Base-by-base conservation (phyloP, 1,284 basidiomycete genomes). In the Pseudozyma pruni region DNA sequence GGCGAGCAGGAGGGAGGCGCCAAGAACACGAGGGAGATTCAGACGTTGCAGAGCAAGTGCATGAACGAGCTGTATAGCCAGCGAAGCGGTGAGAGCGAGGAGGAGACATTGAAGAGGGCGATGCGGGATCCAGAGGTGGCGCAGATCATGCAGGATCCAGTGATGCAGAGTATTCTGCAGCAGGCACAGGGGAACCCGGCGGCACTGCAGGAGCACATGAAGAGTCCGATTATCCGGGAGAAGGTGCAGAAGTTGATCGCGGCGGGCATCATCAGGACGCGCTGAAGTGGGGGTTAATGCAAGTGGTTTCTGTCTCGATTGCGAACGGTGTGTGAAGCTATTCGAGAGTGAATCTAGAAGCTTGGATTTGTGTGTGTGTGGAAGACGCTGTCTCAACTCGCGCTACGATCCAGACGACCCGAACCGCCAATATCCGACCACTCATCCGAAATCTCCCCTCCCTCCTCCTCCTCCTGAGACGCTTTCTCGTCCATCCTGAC, bases 41-140 rank as follows among this genome's bases (percentile, higher is more conserved):
- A 77, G 43, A 41, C 54, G 19, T 53, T 74, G 34, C 14, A 43
- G 34, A 44, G 50, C 50, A 82, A 81, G 64, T 70, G 81, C 54
- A 90, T 94, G 80, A 87, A 88, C 81, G 93, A 92, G 39, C 83
- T 95, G 52, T 91, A 89, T 82, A 86, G 86, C 42, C 89, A 97
- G 83, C 88, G 94, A n/a, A 87, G 89, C 19, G 88, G 86, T 44
- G 96, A 99, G 85, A 89, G 89, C 14, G 93, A 97, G 78, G 93
- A 98, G 83, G 88, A 99, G 86, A 93, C 94, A 17, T 86, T 97
- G 63, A 87, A 91, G 79, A 87, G 95, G 31, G 96, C 95, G 10
- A 97, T 97, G 94, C 87, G 93, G 52, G 95, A 98, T 85, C 96
- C 96, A 8, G 95, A 98, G 84, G 88, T 97, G 49, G 91, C 91